These are phyloP conservation scores for Zalerion maritima DNA, from an alignment of 495 filamentous ascomycete genomes.

Conservation along the genomic window DNA sequence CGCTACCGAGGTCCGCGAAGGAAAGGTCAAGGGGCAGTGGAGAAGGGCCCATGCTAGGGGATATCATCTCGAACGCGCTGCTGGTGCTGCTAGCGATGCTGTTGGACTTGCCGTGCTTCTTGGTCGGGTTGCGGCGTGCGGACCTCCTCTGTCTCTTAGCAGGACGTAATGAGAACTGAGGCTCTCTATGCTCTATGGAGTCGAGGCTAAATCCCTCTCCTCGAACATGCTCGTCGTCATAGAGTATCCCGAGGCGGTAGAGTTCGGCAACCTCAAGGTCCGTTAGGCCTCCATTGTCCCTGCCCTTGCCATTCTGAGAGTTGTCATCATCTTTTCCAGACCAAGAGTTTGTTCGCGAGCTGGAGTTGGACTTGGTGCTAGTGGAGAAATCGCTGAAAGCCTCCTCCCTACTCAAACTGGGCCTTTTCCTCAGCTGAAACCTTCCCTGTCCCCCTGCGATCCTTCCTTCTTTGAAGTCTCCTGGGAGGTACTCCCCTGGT, in stretches of 20 bases:
- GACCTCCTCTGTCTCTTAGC: constrained; percentile 15
- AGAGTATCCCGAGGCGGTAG: constrained; percentile 24
- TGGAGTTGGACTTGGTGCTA: no score
- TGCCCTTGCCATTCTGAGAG: no score
- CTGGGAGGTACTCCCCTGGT: no score
- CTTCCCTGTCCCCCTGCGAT: no score
- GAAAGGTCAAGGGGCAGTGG: constrained; percentile 16
- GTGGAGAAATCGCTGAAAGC: no score
- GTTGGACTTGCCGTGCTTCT: neutral
- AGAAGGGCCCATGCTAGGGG: no score
- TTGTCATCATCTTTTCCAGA: no score
- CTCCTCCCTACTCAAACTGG: no score
- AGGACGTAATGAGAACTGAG: constrained; percentile 15
- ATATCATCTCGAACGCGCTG: constrained; percentile 5
- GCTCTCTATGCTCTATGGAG: constrained; percentile 18
- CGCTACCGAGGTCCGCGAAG: constrained; percentile 15
- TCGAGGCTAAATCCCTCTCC: constrained; percentile 21
- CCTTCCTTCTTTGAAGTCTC: no score
- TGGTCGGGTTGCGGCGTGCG: neutral
- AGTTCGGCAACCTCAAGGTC: constrained; percentile 19
- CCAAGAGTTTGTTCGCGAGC: no score
- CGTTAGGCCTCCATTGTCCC: no score
- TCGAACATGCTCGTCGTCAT: constrained; percentile 22
- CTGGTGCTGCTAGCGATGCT: constrained; percentile 1
- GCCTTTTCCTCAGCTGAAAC: no score